These are phyloP conservation scores for Penstemon barbatus DNA, from an alignment of 257 asterid species.

Conservation along the genomic window DNA sequence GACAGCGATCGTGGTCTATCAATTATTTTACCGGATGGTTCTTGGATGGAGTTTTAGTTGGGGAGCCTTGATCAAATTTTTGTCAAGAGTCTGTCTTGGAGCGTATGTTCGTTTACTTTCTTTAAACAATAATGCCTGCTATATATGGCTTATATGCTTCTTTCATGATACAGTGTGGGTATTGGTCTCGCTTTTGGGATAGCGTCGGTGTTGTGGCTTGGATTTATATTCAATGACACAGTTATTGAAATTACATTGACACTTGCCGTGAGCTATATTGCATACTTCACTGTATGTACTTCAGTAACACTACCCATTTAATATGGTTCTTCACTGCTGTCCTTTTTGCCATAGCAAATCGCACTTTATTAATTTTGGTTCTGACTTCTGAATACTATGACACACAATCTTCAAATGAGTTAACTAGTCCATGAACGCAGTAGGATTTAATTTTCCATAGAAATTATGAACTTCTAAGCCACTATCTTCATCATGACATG, in stretches of 20 bases:
- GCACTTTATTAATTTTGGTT: not conserved
- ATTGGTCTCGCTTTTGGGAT: conserved; percentile 88
- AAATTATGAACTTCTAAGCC: too few species aligned
- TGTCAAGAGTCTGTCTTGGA: conserved; percentile 79
- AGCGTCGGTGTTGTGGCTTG: conserved; percentile 88
- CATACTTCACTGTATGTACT: conserved; percentile 81
- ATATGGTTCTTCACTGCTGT: conserved; percentile 20
- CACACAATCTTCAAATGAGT: too few species aligned
- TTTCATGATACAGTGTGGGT: conserved; percentile 61
- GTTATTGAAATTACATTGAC: conserved; percentile 89
- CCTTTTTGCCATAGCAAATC: too few species aligned
- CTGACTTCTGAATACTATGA: not conserved
- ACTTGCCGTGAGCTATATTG: conserved; percentile 93
- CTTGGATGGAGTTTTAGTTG: conserved; percentile 72
- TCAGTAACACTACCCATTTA: conserved; percentile 28
- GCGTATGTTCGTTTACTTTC: conserved; percentile 67
- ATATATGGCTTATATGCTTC: conserved; percentile 33
- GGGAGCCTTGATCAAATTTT: conserved; percentile 68
- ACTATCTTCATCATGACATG: too few species aligned
- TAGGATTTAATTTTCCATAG: too few species aligned
- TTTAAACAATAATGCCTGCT: conserved; percentile 19
- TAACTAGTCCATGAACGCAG: too few species aligned
- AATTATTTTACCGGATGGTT: conserved; percentile 81
- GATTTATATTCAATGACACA: conserved; percentile 96
- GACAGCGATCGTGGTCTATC: conserved; percentile 95